A percentile compares a stretch with the other conserved stretches of the same genome.
phyloP scores from a whole-genome alignment of 2,329 filamentous ascomycete genomes.

The Colletotrichum gigasporum region DNA sequence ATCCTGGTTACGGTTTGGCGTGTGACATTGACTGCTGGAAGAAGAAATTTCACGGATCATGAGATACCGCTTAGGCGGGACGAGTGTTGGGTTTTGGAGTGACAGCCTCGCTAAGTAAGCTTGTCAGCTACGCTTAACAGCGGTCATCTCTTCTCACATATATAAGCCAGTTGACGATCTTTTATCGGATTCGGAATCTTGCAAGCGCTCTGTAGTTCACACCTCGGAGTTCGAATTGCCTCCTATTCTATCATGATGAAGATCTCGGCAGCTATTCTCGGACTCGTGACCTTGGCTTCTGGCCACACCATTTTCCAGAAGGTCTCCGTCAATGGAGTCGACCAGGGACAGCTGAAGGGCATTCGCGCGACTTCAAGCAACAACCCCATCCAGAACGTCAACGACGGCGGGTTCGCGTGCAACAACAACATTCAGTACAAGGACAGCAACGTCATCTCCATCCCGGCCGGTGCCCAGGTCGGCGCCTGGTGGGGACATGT shows the following conservation, averaged over 20 bases:
- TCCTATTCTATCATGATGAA: conserved; percentile 19
- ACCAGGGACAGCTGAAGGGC: conserved; percentile 59
- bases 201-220: no score
- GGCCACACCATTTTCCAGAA: conserved; percentile 53
- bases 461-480: conserved; percentile 58
- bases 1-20: not conserved
- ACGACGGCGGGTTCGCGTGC: conserved; percentile 55
- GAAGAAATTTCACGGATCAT: conserved; percentile 15
- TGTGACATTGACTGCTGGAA: not conserved
- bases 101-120: not conserved
- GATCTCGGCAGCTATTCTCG: conserved; percentile 11
- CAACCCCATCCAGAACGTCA: conserved; percentile 59
- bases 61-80: not conserved
- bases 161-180: not conserved
- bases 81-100: not conserved
- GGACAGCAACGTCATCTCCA: conserved; percentile 50
- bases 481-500: conserved; percentile 60
- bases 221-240: no score
- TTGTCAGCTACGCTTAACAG: no score
- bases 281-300: conserved; percentile 40
- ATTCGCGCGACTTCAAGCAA: conserved; percentile 59
- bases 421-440: conserved; percentile 50
- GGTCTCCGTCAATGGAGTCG: conserved; percentile 57
- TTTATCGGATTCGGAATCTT: not conserved
- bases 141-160: not conserved